Conservation (phyloP, 805 yeast species). For the Nakazawaea anatomiae region DNA sequence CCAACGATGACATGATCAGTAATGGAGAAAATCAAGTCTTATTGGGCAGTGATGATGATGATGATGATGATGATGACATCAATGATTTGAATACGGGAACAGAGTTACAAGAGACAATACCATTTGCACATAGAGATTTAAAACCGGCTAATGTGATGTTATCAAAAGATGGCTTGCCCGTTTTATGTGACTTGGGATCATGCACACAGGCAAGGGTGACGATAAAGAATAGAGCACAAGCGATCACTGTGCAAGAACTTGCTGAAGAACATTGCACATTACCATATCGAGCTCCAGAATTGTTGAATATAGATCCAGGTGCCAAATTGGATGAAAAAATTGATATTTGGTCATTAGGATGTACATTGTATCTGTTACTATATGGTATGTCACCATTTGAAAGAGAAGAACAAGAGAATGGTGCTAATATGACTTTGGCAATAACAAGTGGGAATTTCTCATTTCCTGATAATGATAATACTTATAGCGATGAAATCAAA, state of each 20-base stretch:
- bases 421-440: slow-evolving; percentile 77
- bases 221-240: slow-evolving; percentile 58
- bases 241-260: slow-evolving; percentile 69
- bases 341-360: slow-evolving; percentile 92
- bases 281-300: slow-evolving; percentile 88
- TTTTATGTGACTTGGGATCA: slow-evolving; percentile 81
- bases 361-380: slow-evolving; percentile 70
- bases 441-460: slow-evolving; percentile 60
- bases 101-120: slow-evolving; percentile 49
- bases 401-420: slow-evolving; percentile 70
- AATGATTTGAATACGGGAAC: slow-evolving; percentile 26
- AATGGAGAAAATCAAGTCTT: slow-evolving; percentile 13
- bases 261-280: slow-evolving; percentile 83
- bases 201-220: slow-evolving; percentile 56
- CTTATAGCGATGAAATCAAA: slow-evolving; percentile 51
- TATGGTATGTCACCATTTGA: slow-evolving; percentile 86
- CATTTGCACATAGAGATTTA: slow-evolving; percentile 82
- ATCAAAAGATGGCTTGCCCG: slow-evolving; percentile 66
- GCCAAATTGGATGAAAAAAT: slow-evolving; percentile 62
- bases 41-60: slow-evolving; percentile 20
- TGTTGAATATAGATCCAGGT: slow-evolving; percentile 69
- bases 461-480: slow-evolving; percentile 42
- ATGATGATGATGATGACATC: slow-evolving; percentile 20
- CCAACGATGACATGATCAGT: slow-evolving; percentile 4
- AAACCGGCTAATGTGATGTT: slow-evolving; percentile 90